A percentile compares a stretch with the other conserved stretches of the same genome.
These are phyloP conservation scores for Parsonsia alboflavescens DNA, from an alignment of 257 asterid species.

Conservation along the genomic window DNA sequence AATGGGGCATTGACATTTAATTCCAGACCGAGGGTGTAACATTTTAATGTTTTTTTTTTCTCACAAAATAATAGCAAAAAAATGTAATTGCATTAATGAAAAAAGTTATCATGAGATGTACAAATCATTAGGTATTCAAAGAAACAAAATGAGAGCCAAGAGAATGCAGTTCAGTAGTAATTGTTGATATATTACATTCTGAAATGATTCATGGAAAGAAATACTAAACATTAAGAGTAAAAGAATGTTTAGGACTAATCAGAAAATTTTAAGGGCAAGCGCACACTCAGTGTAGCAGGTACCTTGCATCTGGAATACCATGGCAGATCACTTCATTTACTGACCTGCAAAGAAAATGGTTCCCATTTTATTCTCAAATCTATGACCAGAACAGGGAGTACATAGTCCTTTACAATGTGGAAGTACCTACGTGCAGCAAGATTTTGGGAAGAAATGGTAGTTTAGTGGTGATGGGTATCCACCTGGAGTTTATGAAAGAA, in stretches of 20 bases:
- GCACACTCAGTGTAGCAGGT: slow-evolving; percentile 16
- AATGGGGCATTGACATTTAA: too few species aligned
- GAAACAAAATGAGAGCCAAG: neutral
- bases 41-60: too few species aligned
- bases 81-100: neutral
- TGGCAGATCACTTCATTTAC: slow-evolving; percentile 97
- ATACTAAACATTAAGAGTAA: neutral
- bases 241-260: neutral
- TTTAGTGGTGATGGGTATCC: slow-evolving; percentile 98
- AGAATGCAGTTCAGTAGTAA: neutral
- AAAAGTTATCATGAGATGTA: neutral
- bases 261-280: neutral
- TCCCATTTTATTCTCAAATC: slow-evolving; percentile 17
- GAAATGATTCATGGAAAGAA: neutral
- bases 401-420: slow-evolving; percentile 25
- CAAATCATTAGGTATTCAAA: neutral
- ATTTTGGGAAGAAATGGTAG: slow-evolving; percentile 92
- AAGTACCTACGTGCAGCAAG: slow-evolving; percentile 99
- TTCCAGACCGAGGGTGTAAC: too few species aligned
- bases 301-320: slow-evolving; percentile 99
- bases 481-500: slow-evolving; percentile 44
- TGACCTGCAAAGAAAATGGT: slow-evolving; percentile 53
- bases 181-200: neutral
- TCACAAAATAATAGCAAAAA: neutral
- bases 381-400: slow-evolving; percentile 13